These are phyloP conservation scores for Vickermania spadyakhi DNA, from an alignment of 208 protist species.

Conservation along the genomic window DNA sequence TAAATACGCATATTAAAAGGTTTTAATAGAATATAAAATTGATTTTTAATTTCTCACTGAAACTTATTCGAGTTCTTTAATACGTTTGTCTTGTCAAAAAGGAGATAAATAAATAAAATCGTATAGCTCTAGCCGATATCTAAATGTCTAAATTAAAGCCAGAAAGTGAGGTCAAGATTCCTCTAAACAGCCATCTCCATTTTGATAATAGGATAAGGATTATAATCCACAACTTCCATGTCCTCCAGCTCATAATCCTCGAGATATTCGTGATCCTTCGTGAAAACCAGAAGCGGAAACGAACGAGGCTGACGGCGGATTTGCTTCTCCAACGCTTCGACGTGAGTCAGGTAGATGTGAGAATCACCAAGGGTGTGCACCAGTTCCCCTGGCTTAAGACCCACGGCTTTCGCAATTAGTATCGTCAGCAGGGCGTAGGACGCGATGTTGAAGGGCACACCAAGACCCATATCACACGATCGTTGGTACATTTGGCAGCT, in stretches of 20 bases:
- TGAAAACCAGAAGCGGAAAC: conserved; percentile 89
- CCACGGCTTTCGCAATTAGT: conserved; percentile 88
- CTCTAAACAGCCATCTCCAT: conserved; percentile 97
- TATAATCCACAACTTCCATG: conserved; percentile 93
- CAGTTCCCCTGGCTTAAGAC: conserved; percentile 94
- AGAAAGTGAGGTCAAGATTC: too few relatives aligned
- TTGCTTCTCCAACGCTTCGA: conserved; percentile 94
- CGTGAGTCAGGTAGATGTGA: conserved; percentile 97
- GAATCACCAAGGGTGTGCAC: conserved; percentile 97
- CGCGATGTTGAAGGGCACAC: conserved; percentile 99
- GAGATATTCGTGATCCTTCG: conserved; percentile 59
- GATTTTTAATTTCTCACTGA: too few relatives aligned
- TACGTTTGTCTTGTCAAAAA: too few relatives aligned
- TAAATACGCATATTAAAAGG: too few relatives aligned
- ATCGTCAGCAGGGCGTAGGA: conserved; percentile 95
- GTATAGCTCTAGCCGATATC: too few relatives aligned
- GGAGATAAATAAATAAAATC: too few relatives aligned
- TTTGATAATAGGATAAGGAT: conserved; percentile 91
- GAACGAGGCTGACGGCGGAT: conserved; percentile 81
- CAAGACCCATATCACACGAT: conserved; percentile 96
- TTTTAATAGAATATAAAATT: too few relatives aligned
- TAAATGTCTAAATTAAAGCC: too few relatives aligned
- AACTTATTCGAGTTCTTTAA: too few relatives aligned
- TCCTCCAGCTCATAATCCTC: conserved; percentile 92
- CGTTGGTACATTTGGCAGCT: conserved; percentile 93